These are phyloP conservation scores for Yamadazyma spencermartinsiae DNA, from an alignment of 1,139 yeast genomes.

Conservation along the genomic window DNA sequence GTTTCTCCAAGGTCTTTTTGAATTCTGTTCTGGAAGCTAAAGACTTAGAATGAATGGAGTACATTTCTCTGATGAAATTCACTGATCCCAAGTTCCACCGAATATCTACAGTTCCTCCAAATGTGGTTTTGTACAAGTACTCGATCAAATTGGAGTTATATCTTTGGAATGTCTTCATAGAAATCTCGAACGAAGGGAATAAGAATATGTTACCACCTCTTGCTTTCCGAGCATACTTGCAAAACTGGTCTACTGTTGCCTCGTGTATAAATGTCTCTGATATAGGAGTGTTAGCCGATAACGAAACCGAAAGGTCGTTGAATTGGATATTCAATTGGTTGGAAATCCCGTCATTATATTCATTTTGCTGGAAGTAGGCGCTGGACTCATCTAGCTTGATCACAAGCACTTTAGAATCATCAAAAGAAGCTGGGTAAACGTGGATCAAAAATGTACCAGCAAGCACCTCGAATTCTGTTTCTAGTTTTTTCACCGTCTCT, in stretches of 20 bases:
- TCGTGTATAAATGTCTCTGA: conserved; percentile 47
- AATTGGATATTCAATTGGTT: conserved; percentile 54
- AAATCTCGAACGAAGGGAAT: conserved; percentile 72
- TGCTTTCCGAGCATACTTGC: conserved; percentile 56
- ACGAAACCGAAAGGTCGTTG: conserved; percentile 62
- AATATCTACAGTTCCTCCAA: conserved; percentile 88
- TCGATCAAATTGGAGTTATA: conserved; percentile 53
- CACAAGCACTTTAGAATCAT: conserved; percentile 72
- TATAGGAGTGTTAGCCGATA: conserved; percentile 51
- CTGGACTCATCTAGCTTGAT: conserved; percentile 58
- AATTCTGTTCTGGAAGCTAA: conserved; percentile 39
- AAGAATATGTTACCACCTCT: conserved; percentile 78
- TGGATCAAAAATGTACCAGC: conserved; percentile 59
- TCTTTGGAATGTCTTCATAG: conserved; percentile 74
- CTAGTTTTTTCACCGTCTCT: conserved; percentile 42
- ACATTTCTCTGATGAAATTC: conserved; percentile 90
- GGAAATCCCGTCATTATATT: conserved; percentile 46
- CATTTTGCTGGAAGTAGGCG: conserved; percentile 63
- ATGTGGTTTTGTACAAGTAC: conserved; percentile 65
- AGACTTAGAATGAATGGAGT: conserved; percentile 57
- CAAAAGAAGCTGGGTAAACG: conserved; percentile 74
- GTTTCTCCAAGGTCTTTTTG: conserved; percentile 16
- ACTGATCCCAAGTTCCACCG: conserved; percentile 93
- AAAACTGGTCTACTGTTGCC: conserved; percentile 56
- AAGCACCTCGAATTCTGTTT: conserved; percentile 63